These are phyloP conservation scores for Debaryomyces robertsiae DNA, from an alignment of 1,139 yeast genomes.

Conservation along the genomic window DNA sequence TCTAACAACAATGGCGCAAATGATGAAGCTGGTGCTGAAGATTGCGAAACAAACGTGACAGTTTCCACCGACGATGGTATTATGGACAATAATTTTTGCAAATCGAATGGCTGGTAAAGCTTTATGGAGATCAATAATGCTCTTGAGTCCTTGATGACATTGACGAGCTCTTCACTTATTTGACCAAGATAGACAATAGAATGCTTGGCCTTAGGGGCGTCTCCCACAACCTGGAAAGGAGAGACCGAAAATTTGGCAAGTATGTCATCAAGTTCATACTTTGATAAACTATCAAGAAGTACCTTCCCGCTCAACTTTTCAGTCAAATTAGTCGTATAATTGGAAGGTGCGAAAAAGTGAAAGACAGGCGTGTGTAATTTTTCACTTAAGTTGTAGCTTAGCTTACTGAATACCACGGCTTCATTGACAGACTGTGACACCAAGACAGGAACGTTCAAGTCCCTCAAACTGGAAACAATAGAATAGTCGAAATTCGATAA, in stretches of 20 bases:
- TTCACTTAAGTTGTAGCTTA: slow-evolving; percentile 60
- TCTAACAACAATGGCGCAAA: slow-evolving; percentile 73
- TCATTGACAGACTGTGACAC: slow-evolving; percentile 64
- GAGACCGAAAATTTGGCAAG: slow-evolving; percentile 28
- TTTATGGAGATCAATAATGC: slow-evolving; percentile 60
- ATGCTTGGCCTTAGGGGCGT: slow-evolving; percentile 41
- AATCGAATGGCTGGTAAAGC: slow-evolving; percentile 71
- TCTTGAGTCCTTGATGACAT: slow-evolving; percentile 42
- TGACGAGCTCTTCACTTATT: slow-evolving; percentile 45
- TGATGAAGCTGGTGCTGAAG: slow-evolving; percentile 43
- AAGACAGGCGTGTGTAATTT: slow-evolving; percentile 57
- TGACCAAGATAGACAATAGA: slow-evolving; percentile 67
- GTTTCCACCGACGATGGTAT: slow-evolving; percentile 60
- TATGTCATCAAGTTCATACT: slow-evolving; percentile 29
- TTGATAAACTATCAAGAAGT: slow-evolving; percentile 19
- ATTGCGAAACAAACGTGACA: slow-evolving; percentile 68
- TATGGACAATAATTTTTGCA: slow-evolving; percentile 48
- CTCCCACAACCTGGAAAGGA: slow-evolving; percentile 35
- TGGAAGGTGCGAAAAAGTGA: slow-evolving; percentile 58
- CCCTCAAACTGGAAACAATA: slow-evolving; percentile 68
- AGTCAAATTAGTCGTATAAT: slow-evolving; percentile 19
- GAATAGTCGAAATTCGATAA: slow-evolving; percentile 62
- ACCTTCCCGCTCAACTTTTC: slow-evolving; percentile 20
- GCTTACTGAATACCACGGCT: slow-evolving; percentile 52
- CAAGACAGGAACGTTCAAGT: slow-evolving; percentile 62